A percentile compares a stretch with the other conserved stretches of the same genome.
These are phyloP conservation scores for Coriolopsis trogii DNA, from an alignment of 1,284 basidiomycete genomes.

Conservation along the genomic window DNA sequence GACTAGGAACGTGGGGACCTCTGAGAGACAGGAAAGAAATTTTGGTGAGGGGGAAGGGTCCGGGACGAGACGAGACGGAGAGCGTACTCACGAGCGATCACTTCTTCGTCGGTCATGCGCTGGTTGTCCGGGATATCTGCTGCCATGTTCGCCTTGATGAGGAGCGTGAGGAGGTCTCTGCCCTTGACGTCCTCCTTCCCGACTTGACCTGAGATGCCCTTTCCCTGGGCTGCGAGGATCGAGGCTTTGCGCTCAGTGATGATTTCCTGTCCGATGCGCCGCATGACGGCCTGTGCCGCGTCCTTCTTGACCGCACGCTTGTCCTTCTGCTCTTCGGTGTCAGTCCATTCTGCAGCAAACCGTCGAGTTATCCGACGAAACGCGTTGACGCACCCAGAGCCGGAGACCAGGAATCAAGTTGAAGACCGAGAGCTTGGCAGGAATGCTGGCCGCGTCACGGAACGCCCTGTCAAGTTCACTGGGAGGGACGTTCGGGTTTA, in stretches of 20 bases:
- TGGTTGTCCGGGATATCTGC: constrained; percentile 45
- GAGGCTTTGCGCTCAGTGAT: constrained; percentile 24
- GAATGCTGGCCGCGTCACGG: too few relatives aligned
- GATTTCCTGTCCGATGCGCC: constrained; percentile 38
- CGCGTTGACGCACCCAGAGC: too few relatives aligned
- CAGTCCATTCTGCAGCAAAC: too few relatives aligned
- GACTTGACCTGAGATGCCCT: constrained; percentile 4
- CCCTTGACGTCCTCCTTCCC: constrained; percentile 28
- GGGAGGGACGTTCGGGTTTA: constrained; percentile 29
- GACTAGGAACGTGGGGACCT: constrained; percentile 12
- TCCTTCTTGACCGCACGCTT: constrained; percentile 23
- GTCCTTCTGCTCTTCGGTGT: constrained; percentile 40
- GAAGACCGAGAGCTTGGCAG: too few relatives aligned
- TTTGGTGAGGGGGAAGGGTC: background rate
- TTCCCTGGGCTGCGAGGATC: constrained; percentile 15
- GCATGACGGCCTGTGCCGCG: constrained; percentile 33
- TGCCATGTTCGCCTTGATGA: constrained; percentile 53
- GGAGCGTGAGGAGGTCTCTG: constrained; percentile 36
- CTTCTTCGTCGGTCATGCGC: constrained; percentile 54
- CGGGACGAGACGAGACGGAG: background rate
- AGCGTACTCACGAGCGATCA: constrained; percentile 54
- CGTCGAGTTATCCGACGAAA: too few relatives aligned
- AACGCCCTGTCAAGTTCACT: constrained; percentile 48
- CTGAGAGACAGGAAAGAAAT: background rate
- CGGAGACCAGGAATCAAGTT: constrained; percentile 9